Conservation (phyloP, 352 stramenopile genomes). For the Pythium aphanidermatum region DNA sequence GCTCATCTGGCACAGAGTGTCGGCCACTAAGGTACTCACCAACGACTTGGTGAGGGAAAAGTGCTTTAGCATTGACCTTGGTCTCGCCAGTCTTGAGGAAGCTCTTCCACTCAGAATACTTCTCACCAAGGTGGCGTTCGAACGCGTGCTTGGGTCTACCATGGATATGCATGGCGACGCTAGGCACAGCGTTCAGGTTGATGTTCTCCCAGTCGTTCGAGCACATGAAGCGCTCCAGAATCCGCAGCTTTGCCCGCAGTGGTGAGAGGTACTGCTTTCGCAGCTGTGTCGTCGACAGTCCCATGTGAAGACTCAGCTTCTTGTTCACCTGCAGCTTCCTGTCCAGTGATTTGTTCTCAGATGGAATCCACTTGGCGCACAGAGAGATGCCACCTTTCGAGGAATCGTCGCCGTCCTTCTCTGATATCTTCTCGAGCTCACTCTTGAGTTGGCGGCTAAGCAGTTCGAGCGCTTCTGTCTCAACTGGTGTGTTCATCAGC, state of each 20-base stretch:
- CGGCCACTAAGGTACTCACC: constrained; percentile 25
- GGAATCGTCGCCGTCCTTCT: not conserved
- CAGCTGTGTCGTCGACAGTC: constrained; percentile 27
- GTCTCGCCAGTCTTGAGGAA: constrained; percentile 24
- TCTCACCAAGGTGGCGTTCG: constrained; percentile 24
- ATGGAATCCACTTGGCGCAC: constrained; percentile 54
- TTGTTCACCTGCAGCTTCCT: constrained; percentile 43
- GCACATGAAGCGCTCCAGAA: constrained; percentile 45
- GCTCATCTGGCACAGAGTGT: constrained; percentile 16
- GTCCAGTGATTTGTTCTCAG: constrained; percentile 49
- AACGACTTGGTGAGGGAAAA: constrained; percentile 50
- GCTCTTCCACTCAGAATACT: constrained; percentile 30
- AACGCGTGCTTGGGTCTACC: constrained; percentile 37
- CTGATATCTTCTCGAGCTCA: constrained; percentile 19
- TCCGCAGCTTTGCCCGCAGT: constrained; percentile 27
- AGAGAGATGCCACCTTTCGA: constrained; percentile 21
- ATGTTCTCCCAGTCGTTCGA: constrained; percentile 42
- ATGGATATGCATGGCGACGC: constrained; percentile 42
- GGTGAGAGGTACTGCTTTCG: constrained; percentile 44
- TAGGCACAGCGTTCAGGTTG: constrained; percentile 33
- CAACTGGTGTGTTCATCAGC: constrained; percentile 33
- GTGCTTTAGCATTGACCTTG: constrained; percentile 37
- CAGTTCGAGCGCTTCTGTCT: constrained; percentile 35
- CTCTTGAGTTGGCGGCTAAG: constrained; percentile 25
- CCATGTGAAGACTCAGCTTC: constrained; percentile 43